A percentile compares a stretch with the other conserved stretches of the same genome.
phyloP scores from a whole-genome alignment of 441 rosid genomes.

The Viola pubescens region DNA sequence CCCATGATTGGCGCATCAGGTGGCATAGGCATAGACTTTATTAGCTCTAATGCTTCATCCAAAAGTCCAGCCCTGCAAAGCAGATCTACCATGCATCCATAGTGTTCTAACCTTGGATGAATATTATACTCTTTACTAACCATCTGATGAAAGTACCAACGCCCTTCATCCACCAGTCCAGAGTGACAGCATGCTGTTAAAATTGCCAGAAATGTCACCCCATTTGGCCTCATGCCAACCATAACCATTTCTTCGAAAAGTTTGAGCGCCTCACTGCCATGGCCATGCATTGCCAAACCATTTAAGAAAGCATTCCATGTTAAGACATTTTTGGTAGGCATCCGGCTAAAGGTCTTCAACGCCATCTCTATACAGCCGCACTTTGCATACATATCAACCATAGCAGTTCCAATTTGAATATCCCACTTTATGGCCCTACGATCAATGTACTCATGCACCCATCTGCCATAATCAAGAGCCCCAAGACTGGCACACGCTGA shows the following conservation, averaged over 20 bases:
- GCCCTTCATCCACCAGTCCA: constrained; percentile 48
- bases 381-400: constrained; percentile 63
- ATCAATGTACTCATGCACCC: constrained; percentile 46
- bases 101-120: constrained; percentile 59
- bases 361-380: constrained; percentile 66
- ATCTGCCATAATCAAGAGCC: constrained; percentile 57
- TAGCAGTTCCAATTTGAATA: constrained; percentile 45
- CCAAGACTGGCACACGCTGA: constrained; percentile 55
- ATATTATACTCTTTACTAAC: constrained; percentile 35
- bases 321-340: constrained; percentile 40
- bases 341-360: constrained; percentile 35
- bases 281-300: constrained; percentile 67
- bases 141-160: constrained; percentile 49
- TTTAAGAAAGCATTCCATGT: constrained; percentile 67
- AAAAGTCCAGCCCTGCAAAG: constrained; percentile 67
- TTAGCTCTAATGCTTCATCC: constrained; percentile 39
- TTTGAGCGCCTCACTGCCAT: constrained; percentile 41
- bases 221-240: constrained; percentile 49
- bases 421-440: constrained; percentile 38
- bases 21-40: constrained; percentile 41
- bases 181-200: constrained; percentile 76
- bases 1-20: constrained; percentile 71
- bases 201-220: constrained; percentile 59
- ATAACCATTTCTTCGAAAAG: constrained; percentile 46
- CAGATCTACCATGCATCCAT: constrained; percentile 72